These are phyloP conservation scores for Boeremia exigua DNA, from an alignment of 2,329 filamentous ascomycete genomes.

Conservation along the genomic window DNA sequence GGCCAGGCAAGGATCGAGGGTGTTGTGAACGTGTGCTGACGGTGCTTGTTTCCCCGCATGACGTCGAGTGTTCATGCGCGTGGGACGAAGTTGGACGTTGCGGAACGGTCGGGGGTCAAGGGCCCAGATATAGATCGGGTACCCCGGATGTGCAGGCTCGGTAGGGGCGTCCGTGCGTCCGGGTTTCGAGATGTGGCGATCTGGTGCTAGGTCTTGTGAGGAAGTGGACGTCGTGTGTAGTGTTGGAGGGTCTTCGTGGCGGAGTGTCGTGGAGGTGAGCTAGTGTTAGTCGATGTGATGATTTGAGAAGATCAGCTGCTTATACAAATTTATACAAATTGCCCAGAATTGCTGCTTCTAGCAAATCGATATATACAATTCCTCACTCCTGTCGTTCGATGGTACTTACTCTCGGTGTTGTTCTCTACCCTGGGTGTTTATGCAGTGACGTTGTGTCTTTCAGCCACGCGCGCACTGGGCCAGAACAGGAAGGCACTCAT, in stretches of 20 bases:
- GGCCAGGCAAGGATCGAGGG: not conserved
- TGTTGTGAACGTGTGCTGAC: not conserved
- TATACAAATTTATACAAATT: not conserved
- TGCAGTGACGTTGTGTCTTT: slow-evolving; percentile 14
- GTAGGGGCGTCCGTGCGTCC: slow-evolving; percentile 3
- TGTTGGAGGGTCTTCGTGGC: not conserved
- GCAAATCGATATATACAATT: not conserved
- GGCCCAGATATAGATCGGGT: slow-evolving; percentile 1
- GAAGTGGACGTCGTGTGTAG: not conserved
- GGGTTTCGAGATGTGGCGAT: not conserved
- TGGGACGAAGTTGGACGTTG: not conserved
- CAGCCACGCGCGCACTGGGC: slow-evolving; percentile 14
- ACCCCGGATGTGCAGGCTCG: slow-evolving; percentile 3
- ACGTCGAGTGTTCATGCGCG: slow-evolving; percentile 2
- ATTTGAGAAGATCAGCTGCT: no score
- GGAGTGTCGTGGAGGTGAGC: not conserved
- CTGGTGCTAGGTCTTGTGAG: not conserved
- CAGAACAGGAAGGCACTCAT: slow-evolving; percentile 31
- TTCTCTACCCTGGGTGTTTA: not conserved
- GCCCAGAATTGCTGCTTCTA: not conserved
- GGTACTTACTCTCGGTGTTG: not conserved
- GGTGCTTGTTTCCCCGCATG: slow-evolving; percentile 2
- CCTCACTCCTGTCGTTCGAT: not conserved
- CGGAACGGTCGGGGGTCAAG: not conserved
- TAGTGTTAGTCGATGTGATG: no score